phyloP scores from a whole-genome alignment of 2,329 filamentous ascomycete species.

The Calonectria leucothoes region DNA sequence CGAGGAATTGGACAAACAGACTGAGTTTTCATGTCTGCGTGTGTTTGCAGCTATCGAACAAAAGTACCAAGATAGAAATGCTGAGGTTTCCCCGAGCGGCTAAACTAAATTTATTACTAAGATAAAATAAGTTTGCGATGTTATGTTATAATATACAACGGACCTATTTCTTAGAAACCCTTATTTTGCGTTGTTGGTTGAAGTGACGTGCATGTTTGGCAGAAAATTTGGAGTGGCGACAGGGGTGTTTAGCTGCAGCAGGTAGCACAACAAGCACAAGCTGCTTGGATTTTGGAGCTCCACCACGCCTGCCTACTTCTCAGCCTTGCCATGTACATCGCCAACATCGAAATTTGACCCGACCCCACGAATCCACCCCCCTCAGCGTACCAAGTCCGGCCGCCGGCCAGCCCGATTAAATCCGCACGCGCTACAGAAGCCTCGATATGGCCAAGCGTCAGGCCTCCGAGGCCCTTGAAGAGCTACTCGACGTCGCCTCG shows the following conservation, averaged over 20 bases:
- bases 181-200: neutral
- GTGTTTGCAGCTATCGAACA: no score
- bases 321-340: conserved; percentile 14
- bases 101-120: no score
- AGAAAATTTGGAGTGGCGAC: neutral
- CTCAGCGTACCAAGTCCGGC: neutral
- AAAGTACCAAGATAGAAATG: no score
- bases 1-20: conserved; percentile 21
- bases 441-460: conserved; percentile 64
- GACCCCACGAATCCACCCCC: conserved; percentile 2
- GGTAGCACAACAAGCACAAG: neutral
- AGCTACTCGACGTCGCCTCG: conserved; percentile 64
- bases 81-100: no score
- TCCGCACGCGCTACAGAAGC: neutral
- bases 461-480: conserved; percentile 70
- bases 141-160: no score
- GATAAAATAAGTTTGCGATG: no score
- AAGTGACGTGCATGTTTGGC: neutral
- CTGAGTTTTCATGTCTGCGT: neutral
- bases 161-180: no score
- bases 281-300: conserved; percentile 20
- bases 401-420: neutral
- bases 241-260: neutral
- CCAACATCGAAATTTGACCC: conserved; percentile 11
- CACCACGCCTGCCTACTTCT: conserved; percentile 13